Evolutionary conservation across 179 eudicot genomes (phyloP), one percentile per base, ranked within the genome.

Genomic region (Carnegiea gigantea): DNA sequence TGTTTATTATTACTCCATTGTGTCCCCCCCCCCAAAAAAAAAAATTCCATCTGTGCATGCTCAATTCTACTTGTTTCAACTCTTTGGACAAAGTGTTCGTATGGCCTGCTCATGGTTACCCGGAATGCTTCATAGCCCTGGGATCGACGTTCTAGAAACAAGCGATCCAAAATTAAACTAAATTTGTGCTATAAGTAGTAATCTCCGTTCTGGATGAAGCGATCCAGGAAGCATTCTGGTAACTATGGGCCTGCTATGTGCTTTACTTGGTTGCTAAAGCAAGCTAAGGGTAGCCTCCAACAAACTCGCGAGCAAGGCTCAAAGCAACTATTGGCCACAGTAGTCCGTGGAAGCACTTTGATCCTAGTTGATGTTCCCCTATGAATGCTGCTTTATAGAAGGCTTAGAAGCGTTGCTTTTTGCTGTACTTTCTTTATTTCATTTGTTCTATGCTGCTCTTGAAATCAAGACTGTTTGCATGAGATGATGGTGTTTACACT

Each of bases 231-330:
- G 36, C 36, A 33, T 33, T 33, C 36, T 33, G 36, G 2, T 33
- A 33, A 33, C 36, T 33, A 33, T 33, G 3, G 36, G 53, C 53
- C 13, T 23, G 38, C 24, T 28, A 18, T 51, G 28, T 77, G 67
- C 46, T 77, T 77, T 18, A 43, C 70, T 54, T 54, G 60, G 3
- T 77, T 15, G 74, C 18, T 54, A 76, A 75, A 44, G 23, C 72
- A 30, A 30, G 38, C 65, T 12, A 57, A 51, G n/a, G 21, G 26
- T 46, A 21, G 49, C 60, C 71, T 77, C 8, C 49, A 26, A 38
- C 17, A 13, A 11, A 73, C 75, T 75, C 51, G 70, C 62, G 48
- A 38, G 77, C 46, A 57, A 44, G 3, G 48, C 71, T 70, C 40
- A 12, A 20, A 3, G 12, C 70, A 76, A 33, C 71, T 70, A 15